Evolutionary conservation across 345 rosid species (phyloP).

Genomic region (Moricandia arvensis): DNA sequence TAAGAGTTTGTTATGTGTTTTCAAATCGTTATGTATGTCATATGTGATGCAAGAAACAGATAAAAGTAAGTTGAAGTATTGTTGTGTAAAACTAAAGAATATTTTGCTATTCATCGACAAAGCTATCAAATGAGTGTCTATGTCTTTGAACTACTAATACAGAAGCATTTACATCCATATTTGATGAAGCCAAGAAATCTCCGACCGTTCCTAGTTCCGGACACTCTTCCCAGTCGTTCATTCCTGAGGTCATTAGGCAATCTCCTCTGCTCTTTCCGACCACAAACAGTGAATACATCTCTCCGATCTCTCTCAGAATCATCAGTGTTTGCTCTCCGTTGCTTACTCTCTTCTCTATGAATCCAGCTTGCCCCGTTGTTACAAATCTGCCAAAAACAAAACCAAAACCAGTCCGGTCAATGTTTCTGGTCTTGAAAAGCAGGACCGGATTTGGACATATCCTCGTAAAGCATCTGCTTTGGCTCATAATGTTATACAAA

Average conservation of each 20-base stretch:
- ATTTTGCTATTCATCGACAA: slow-evolving; percentile 32
- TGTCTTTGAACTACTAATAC: slow-evolving; percentile 76
- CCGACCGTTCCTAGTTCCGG: slow-evolving; percentile 71
- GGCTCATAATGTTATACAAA: too few relatives aligned
- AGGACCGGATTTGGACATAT: too few relatives aligned
- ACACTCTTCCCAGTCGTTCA: slow-evolving; percentile 96
- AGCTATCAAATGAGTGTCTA: slow-evolving; percentile 37
- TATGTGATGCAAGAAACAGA: neutral
- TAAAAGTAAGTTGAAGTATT: neutral
- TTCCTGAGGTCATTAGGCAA: slow-evolving; percentile 49
- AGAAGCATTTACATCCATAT: slow-evolving; percentile 53
- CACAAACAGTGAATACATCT: slow-evolving; percentile 59
- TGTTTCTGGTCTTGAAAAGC: neutral
- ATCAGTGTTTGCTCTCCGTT: slow-evolving; percentile 48
- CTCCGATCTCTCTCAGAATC: slow-evolving; percentile 48
- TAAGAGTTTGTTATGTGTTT: slow-evolving; percentile 10
- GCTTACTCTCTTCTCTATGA: slow-evolving; percentile 51
- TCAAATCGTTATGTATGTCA: neutral
- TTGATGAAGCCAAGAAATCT: slow-evolving; percentile 64
- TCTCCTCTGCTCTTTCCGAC: slow-evolving; percentile 60
- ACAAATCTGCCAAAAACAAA: slow-evolving; percentile 46
- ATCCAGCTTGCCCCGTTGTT: slow-evolving; percentile 55
- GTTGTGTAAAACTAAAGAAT: slow-evolving; percentile 3
- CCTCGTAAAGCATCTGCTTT: too few relatives aligned
- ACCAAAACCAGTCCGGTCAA: neutral